Percentiles rank a stretch among this genome's conserved stretches.
These are phyloP conservation scores for Candida sp. DNA, from an alignment of 1,139 yeast genomes.

Conservation along the genomic window DNA sequence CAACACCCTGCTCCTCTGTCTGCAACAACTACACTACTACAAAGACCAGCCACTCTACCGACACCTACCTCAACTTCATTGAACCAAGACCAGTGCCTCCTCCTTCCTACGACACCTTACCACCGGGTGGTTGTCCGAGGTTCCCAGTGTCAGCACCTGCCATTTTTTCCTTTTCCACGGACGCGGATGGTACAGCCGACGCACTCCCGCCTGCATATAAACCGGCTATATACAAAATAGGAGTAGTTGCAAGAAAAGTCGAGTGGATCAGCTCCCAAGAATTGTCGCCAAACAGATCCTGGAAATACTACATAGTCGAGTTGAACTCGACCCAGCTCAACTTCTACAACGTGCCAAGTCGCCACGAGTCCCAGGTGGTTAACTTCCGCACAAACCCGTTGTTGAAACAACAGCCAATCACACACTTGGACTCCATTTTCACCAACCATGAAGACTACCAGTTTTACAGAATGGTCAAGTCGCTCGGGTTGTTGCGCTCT, in stretches of 20 bases:
- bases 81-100: constrained; percentile 58
- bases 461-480: constrained; percentile 36
- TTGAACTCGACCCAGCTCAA: constrained; percentile 78
- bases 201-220: constrained; percentile 51
- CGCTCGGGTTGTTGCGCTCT: constrained; percentile 25
- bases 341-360: constrained; percentile 50
- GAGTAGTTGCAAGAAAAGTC: constrained; percentile 55
- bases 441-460: constrained; percentile 43
- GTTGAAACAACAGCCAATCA: constrained; percentile 18
- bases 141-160: constrained; percentile 43
- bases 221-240: constrained; percentile 62
- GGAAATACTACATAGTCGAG: constrained; percentile 68
- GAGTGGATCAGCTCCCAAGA: constrained; percentile 77
- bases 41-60: constrained; percentile 7
- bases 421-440: constrained; percentile 21
- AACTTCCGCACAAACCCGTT: constrained; percentile 19
- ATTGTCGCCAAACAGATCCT: constrained; percentile 59
- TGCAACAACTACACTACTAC: neutral
- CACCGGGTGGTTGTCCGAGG: constrained; percentile 55
- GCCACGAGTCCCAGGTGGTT: constrained; percentile 33
- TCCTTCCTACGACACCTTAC: constrained; percentile 47
- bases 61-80: constrained; percentile 37
- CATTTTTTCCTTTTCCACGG: constrained; percentile 10
- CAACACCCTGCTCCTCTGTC: constrained; percentile 11
- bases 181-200: neutral